These are phyloP conservation scores for Circinella umbellata DNA, from an alignment of 371 early-diverging fungal genomes.

Conservation along the genomic window DNA sequence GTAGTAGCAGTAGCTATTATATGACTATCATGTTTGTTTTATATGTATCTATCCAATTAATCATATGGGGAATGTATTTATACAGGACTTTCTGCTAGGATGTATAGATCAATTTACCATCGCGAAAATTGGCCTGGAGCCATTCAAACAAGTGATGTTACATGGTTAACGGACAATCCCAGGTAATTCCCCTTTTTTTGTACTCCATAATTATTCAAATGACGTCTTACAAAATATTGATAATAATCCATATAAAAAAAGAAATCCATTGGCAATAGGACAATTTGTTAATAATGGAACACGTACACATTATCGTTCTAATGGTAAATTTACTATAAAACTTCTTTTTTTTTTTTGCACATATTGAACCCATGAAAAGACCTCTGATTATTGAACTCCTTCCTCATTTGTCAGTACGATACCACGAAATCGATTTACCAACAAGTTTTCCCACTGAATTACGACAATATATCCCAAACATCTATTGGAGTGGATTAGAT, in stretches of 20 bases:
- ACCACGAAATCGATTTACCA: constrained; percentile 59
- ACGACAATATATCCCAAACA: constrained; percentile 57
- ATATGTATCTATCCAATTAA: no score
- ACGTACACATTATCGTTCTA: constrained; percentile 26
- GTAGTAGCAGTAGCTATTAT: no score
- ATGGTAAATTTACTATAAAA: constrained; percentile 33
- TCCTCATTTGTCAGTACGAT: constrained; percentile 37
- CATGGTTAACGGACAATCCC: constrained; percentile 48
- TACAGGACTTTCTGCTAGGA: constrained; percentile 45
- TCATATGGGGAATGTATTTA: background rate
- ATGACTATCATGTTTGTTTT: no score
- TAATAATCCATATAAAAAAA: constrained; percentile 7
- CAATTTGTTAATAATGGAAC: constrained; percentile 63
- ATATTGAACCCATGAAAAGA: no score
- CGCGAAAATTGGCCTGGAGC: constrained; percentile 65
- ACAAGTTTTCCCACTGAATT: constrained; percentile 42
- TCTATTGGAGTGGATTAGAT: constrained; percentile 33
- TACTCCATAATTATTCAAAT: background rate
- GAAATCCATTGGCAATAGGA: constrained; percentile 61
- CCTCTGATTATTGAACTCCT: no score
- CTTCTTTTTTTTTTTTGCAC: no score
- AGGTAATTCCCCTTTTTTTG: constrained; percentile 10
- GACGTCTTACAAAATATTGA: background rate
- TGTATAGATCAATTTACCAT: constrained; percentile 49
- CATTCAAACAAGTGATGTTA: constrained; percentile 52